Evolutionary conservation across 768 basidiomycete species (phyloP), one percentile per base, ranked within the genome.

Genomic region (Ephemerocybe angulata): DNA sequence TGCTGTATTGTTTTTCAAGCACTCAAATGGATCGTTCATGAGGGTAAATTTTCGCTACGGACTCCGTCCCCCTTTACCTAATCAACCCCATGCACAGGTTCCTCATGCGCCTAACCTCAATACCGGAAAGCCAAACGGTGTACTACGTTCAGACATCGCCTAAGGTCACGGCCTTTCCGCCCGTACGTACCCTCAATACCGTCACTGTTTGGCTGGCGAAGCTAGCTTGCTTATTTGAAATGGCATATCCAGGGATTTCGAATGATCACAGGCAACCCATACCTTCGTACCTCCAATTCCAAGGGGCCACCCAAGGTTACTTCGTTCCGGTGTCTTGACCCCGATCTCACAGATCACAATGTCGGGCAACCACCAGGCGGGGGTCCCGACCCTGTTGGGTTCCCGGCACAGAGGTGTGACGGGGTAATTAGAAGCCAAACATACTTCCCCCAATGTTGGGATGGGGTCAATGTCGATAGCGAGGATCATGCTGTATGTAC

Each of bases 1-100:
- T n/a, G 57, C 57, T 6, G 57, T 58, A 22, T 24, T 58, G 30
- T 58, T 54, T 28, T 58, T 58, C 47, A 58, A 58, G 44, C 52
- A 58, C 38, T 31, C 10, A 7, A 58, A 58, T 22, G 57, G 57
- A 15, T 54, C 52, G 27, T 58, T 22, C 31, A 54, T 42, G 21
- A 24, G 56, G 27, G 56, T 57, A 49, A 12, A 30, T 24, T 22
- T 22, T 40, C 24, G 17, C 25, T 28, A 25, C 6, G 22, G 11
- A 27, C 17, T 4, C 12, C 24, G n/a, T 17, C 19, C 8, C 50
- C 27, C 15, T 38, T 8, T 8, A 38, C 21, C 15, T 25, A 29
- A 43, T 31, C n/a, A 7, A 41, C 4, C 30, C 27, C 15, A 44
- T n/a, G 15, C 37, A 13, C 24, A 48, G 43, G 53, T 54, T 13